Conservation (phyloP, 2,329 filamentous ascomycete genomes). For the Colletotrichum camelliae region DNA sequence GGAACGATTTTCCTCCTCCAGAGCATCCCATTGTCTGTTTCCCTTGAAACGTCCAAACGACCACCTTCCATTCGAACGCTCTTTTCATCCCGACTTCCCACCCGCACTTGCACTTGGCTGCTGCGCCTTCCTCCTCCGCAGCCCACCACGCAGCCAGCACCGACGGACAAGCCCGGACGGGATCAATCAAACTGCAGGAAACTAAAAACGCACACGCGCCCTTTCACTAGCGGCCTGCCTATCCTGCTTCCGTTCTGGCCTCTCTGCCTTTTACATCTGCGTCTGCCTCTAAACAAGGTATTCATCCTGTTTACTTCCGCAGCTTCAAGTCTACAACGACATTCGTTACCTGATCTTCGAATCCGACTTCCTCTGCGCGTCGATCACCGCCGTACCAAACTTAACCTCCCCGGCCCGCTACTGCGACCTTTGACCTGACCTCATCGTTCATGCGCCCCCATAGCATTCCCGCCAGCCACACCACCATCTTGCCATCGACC, state of each 20-base stretch:
- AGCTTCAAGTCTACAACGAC: slow-evolving; percentile 8
- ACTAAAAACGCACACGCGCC: slow-evolving; percentile 12
- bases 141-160: not conserved
- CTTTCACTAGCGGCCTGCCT: slow-evolving; percentile 3
- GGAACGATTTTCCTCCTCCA: not conserved
- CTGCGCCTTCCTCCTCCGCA: slow-evolving; percentile 12
- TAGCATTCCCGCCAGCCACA: slow-evolving; percentile 20
- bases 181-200: not conserved
- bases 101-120: not conserved
- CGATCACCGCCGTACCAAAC: not conserved
- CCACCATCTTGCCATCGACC: slow-evolving; percentile 4
- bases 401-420: not conserved
- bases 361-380: not conserved
- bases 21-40: not conserved
- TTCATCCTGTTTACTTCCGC: not conserved
- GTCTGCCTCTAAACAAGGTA: slow-evolving; percentile 5
- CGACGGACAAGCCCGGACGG: not conserved
- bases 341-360: not conserved
- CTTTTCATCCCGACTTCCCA: slow-evolving; percentile 10
- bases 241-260: not conserved
- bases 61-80: not conserved
- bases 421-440: slow-evolving; percentile 23
- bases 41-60: not conserved
- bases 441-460: slow-evolving; percentile 22
- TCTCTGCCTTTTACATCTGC: not conserved